Evolutionary conservation across 2,329 filamentous ascomycete species (phyloP), one percentile per base, ranked within the genome.

Genomic region (Sporothrix luriei): DNA sequence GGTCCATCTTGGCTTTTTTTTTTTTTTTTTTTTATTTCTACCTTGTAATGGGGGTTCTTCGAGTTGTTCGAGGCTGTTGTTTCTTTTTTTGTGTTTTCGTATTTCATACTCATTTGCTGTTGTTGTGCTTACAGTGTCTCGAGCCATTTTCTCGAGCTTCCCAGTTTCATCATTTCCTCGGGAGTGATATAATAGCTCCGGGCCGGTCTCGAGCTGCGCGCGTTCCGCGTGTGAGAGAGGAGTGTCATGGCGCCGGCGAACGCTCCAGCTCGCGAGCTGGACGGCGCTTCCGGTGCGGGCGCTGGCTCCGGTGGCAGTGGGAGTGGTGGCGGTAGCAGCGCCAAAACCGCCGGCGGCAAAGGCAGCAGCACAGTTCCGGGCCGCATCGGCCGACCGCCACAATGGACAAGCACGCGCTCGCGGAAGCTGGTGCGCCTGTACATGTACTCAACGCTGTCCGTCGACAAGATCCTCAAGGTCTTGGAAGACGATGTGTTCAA

Each of bases 361-460:
- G 59, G 65, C 40, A 52, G 68, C 73, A 40, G 72, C 59, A 70
- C 59, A 2, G 73, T 74, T 16, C 73, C 75, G 3, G 77, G 78
- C 7, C 75, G 77, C 54, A 79, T 79, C 33, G 86, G 86, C 16
- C 83, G 86, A 16, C 86, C 86, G 2, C 82, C 84, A 52, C 81
- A 86, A 72, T 88, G 86, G 86, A 86, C 82, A 11, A 76, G 80
- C 16, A 83, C 83, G 2, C 81, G 83, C 5, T 82, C 83, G 73
- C 82, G 86, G 54, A 85, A 84, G 75, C 78, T 88, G 69, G 80
- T 83, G 9, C 80, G 85, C 9, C 81, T 88, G 9, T 88, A 88
- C 72, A 77, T 87, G 69, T 87, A 85, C 74, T 88, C 85, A 0
- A 84, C 79, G 0, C 78, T 88, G 5, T 81, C 82, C 1, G 78